Base-by-base conservation (phyloP, 2,329 filamentous ascomycete genomes). In the Whalleya microplaca region DNA sequence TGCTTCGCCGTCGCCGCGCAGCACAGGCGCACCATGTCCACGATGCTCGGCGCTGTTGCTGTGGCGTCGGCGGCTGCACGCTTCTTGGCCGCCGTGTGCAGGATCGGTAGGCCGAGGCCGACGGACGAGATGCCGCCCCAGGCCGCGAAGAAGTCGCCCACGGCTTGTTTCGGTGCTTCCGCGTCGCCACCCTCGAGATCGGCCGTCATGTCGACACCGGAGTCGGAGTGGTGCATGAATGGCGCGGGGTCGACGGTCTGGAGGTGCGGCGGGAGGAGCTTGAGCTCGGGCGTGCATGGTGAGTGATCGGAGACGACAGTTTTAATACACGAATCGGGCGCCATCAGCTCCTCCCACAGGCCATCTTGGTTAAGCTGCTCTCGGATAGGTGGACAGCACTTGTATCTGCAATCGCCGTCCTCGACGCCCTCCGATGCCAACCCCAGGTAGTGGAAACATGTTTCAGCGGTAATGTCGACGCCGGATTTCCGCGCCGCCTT, bases 91-190 rank as follows among this genome's bases (percentile, higher is more conserved):
- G 92, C 87, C 0, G 91, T 93, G 86, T 93, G 89, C 5, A 99
- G 82, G 63, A 99, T 96, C 3, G 92, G 91, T 3, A 99, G 82
- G 0, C 95, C 95, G 1, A 99, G 84, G 0, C 95, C 95, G 18
- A 99, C 94, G 3, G 90, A 95, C 3, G 91, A 94, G 69, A 99
- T 96, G 14, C 95, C 95, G 51, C 95, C 95, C 95, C 95, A 99
- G 1, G 93, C 93, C 3, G 89, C 86, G 76, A 98, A 95, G 81
- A 99, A 98, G 76, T 98, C 91, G 40, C 95, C 95, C 45, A 72
- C 72, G 21, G 75, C 68, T 16, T 51, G 21, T 40, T 20, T 37
- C 9, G 76, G 72, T 21, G 71, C 70, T 5, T 72, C 68, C 57
- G 73, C 73, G 10, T 73, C 69, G 1, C 70, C 65, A 21, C 74